A percentile compares a stretch with the other conserved stretches of the same genome.
These are phyloP conservation scores for Beauveria pseudobassiana DNA, from an alignment of 2,329 filamentous ascomycete genomes.

Conservation along the genomic window DNA sequence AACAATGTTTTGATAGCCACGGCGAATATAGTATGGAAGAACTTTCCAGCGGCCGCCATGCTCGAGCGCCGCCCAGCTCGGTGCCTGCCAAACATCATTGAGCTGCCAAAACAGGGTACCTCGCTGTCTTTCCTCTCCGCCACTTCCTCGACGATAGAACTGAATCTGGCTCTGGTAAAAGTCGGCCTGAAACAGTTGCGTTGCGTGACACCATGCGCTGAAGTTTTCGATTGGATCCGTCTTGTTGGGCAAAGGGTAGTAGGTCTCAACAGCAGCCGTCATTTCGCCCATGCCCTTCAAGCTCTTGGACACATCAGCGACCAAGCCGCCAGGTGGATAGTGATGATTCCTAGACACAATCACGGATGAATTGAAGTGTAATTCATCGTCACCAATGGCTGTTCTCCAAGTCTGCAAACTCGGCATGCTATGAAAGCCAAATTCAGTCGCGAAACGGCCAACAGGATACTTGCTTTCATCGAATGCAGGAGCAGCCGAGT, in stretches of 20 bases:
- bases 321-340: constrained; percentile 23
- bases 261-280: constrained; percentile 46
- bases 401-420: constrained; percentile 5
- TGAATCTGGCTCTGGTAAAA: constrained; percentile 7
- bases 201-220: constrained; percentile 52
- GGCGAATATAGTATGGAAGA: constrained; percentile 49
- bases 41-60: constrained; percentile 58
- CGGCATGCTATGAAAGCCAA: constrained; percentile 11
- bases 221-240: constrained; percentile 48
- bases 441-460: constrained; percentile 8
- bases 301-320: not conserved
- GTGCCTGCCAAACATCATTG: constrained; percentile 57
- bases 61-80: constrained; percentile 57
- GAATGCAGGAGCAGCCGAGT: not conserved
- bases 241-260: constrained; percentile 50
- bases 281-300: constrained; percentile 45
- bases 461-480: constrained; percentile 4
- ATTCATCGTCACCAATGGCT: constrained; percentile 1
- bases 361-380: constrained; percentile 9
- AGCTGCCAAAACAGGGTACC: constrained; percentile 59
- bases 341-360: constrained; percentile 41
- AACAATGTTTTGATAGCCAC: constrained; percentile 52
- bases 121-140: constrained; percentile 49
- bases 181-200: constrained; percentile 51
- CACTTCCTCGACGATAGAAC: not conserved